phyloP scores from a whole-genome alignment of 768 basidiomycete genomes.

The Tylopilus subfusipes region DNA sequence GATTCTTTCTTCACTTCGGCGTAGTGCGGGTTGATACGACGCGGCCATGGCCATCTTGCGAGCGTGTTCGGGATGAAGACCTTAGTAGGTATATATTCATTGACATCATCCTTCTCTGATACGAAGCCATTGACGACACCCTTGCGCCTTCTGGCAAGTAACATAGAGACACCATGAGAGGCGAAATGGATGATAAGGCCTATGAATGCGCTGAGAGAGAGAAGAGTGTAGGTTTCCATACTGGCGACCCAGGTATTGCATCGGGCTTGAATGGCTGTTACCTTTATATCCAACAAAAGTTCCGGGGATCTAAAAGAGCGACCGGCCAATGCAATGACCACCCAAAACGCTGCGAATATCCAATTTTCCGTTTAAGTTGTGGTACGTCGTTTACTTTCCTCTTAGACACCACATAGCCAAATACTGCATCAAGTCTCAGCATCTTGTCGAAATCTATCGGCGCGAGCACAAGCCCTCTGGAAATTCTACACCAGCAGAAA shows the following conservation, averaged over 20 bases:
- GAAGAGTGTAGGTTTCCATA: constrained; percentile 8
- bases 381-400: neutral
- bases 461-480: too few species aligned
- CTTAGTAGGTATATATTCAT: neutral
- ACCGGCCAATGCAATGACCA: neutral
- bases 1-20: constrained; percentile 8
- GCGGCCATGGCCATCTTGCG: constrained; percentile 18
- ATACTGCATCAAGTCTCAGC: neutral
- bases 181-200: neutral
- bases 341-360: neutral
- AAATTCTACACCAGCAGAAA: too few species aligned
- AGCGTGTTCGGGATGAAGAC: constrained; percentile 17
- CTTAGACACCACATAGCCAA: too few species aligned
- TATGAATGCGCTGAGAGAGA: constrained; percentile 1
- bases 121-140: neutral
- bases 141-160: neutral
- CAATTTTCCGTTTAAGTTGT: neutral
- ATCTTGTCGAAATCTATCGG: too few species aligned
- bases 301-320: neutral
- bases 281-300: neutral
- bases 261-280: neutral
- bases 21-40: constrained; percentile 10
- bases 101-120: neutral
- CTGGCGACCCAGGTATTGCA: neutral
- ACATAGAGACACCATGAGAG: neutral